A percentile compares a stretch with the other conserved stretches of the same genome.
Evolutionary conservation across 176 grass and related monocot genomes (phyloP).

Genomic region (Guadua angustifolia): DNA sequence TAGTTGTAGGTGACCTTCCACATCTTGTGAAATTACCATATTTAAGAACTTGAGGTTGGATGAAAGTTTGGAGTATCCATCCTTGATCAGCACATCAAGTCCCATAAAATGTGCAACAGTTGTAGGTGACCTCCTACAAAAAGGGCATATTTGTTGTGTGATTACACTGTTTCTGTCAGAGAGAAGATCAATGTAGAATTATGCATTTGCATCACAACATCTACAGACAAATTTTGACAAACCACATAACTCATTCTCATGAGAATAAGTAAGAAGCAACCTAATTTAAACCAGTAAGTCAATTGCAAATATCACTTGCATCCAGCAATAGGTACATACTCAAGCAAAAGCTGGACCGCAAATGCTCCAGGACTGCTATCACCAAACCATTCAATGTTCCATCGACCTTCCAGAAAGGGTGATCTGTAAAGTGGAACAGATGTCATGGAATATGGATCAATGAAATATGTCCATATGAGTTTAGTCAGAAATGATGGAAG

Average conservation of each 20-base stretch:
- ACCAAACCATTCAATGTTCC: slow-evolving; percentile 96
- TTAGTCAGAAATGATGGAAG: slow-evolving; percentile 11
- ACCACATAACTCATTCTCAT: background rate
- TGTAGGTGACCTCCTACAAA: slow-evolving; percentile 84
- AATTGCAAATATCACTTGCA: slow-evolving; percentile 21
- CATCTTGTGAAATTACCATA: slow-evolving; percentile 60
- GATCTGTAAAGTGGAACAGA: slow-evolving; percentile 60
- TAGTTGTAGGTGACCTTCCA: slow-evolving; percentile 47
- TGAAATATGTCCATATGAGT: background rate
- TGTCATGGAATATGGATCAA: background rate
- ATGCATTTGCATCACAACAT: slow-evolving; percentile 3
- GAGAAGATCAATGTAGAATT: background rate
- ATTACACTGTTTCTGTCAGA: background rate
- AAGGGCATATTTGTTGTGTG: slow-evolving; percentile 19
- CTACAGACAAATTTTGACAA: background rate
- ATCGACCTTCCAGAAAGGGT: slow-evolving; percentile 88
- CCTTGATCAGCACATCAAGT: slow-evolving; percentile 86
- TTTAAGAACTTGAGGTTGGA: slow-evolving; percentile 86
- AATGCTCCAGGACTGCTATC: slow-evolving; percentile 86
- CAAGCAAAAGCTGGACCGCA: slow-evolving; percentile 70
- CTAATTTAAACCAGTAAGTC: slow-evolving; percentile 3
- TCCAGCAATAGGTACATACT: slow-evolving; percentile 63
- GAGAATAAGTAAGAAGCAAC: slow-evolving; percentile 8
- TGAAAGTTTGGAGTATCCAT: slow-evolving; percentile 88
- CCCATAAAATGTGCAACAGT: slow-evolving; percentile 77